A percentile compares a stretch with the other conserved stretches of the same genome.
Evolutionary conservation across 192 early-diverging fungal species (phyloP).

Genomic region (Anaeromyces robustus): DNA sequence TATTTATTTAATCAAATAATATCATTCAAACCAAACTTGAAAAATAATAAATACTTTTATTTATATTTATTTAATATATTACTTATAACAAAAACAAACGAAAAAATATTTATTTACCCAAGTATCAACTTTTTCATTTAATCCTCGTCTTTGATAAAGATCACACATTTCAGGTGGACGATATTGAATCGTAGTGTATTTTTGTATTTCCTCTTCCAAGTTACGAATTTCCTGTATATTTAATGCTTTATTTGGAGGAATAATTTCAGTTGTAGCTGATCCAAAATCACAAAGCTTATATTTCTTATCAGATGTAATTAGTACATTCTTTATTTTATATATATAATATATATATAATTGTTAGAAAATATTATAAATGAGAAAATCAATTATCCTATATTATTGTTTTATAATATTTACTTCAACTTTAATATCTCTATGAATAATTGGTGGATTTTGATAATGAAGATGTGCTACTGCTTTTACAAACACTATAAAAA

Average conservation of each 20-base stretch:
- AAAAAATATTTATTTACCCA: conserved; percentile 16
- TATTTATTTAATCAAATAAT: too few relatives aligned
- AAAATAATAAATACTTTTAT: too few relatives aligned
- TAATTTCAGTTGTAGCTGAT: conserved; percentile 48
- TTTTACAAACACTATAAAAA: conserved; percentile 71
- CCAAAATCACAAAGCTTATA: conserved; percentile 97
- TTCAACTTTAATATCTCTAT: conserved; percentile 55
- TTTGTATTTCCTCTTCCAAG: conserved; percentile 73
- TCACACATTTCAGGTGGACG: conserved; percentile 91
- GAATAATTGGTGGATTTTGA: conserved; percentile 59
- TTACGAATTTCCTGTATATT: conserved; percentile 49
- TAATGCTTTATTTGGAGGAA: conserved; percentile 34
- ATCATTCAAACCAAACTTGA: too few relatives aligned
- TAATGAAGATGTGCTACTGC: conserved; percentile 89
- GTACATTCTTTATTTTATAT: conserved; percentile 7
- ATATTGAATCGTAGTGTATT: conserved; percentile 86
- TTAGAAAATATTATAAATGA: too few relatives aligned
- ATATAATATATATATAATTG: background rate
- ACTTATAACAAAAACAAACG: too few relatives aligned
- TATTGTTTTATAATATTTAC: background rate
- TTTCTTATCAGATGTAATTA: conserved; percentile 31
- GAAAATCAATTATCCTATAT: too few relatives aligned
- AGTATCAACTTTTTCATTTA: conserved; percentile 69
- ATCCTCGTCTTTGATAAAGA: conserved; percentile 62
- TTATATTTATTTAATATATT: conserved; percentile 30